Evolutionary conservation across 2,329 filamentous ascomycete genomes (phyloP).

Genomic region (Tolypocladium cylindrosporum): DNA sequence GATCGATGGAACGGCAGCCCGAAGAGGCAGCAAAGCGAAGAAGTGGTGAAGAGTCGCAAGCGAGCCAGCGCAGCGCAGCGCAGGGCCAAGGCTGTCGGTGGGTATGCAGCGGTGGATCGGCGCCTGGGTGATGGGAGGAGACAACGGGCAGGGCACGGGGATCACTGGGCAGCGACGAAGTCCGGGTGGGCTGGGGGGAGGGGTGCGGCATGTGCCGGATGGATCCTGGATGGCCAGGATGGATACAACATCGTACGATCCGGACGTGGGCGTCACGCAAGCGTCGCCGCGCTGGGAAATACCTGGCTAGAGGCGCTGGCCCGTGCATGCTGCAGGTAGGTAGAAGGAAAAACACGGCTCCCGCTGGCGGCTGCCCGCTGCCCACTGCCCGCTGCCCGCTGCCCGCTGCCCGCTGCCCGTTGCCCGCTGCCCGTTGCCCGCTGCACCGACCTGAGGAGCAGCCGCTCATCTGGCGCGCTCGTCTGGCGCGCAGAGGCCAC

Average conservation of each 20-base stretch:
- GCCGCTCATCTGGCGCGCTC: no score
- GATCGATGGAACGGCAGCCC: neutral
- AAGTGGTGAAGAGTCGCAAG: neutral
- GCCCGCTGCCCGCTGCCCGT: neutral
- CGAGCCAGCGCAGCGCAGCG: neutral
- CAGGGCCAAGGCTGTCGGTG: no score
- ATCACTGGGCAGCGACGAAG: neutral
- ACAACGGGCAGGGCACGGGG: neutral
- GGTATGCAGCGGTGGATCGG: neutral
- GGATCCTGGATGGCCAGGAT: neutral
- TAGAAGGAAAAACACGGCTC: neutral
- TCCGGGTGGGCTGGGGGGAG: neutral
- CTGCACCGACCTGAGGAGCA: neutral
- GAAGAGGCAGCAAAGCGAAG: neutral
- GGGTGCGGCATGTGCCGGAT: constrained; percentile 5
- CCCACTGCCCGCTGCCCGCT: no score
- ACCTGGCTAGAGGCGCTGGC: neutral
- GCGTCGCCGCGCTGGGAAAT: neutral
- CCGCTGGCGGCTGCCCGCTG: neutral
- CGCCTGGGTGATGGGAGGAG: neutral
- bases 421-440: neutral
- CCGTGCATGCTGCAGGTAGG: neutral
- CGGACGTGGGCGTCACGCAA: constrained; percentile 1
- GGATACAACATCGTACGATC: constrained; percentile 5
- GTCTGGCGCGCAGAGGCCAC: no score